These are phyloP conservation scores for Fusarium stilboides DNA, from an alignment of 2,329 filamentous ascomycete species.

Conservation along the genomic window DNA sequence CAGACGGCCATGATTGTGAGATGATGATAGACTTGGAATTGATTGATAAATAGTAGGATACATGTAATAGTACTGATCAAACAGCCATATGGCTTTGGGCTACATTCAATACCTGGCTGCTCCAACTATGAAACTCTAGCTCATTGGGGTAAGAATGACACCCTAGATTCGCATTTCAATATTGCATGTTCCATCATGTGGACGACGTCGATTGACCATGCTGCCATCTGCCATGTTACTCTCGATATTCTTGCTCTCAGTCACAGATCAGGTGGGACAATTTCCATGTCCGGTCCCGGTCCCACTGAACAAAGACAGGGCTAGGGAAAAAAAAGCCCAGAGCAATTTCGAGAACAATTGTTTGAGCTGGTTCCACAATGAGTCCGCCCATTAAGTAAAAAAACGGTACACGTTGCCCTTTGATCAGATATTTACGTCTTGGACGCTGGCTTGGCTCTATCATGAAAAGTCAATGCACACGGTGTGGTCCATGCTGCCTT, in stretches of 20 bases:
- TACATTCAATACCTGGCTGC: neutral
- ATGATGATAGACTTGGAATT: conserved; percentile 7
- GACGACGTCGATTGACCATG: conserved; percentile 9
- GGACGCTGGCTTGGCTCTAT: conserved; percentile 26
- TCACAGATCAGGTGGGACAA: conserved; percentile 21
- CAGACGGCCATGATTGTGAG: no score
- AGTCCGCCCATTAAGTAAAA: conserved; percentile 26
- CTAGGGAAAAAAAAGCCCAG: conserved; percentile 12
- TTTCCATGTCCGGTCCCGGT: conserved; percentile 34
- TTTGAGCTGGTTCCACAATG: conserved; percentile 29
- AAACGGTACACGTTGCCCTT: conserved; percentile 28
- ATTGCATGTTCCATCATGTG: conserved; percentile 24
- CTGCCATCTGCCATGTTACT: conserved; percentile 3
- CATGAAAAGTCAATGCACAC: conserved; percentile 24
- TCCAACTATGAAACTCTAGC: conserved; percentile 9
- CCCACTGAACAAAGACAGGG: conserved; percentile 42
- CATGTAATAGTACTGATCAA: conserved; percentile 14
- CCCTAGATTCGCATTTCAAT: conserved; percentile 11
- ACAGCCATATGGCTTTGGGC: conserved; percentile 5
- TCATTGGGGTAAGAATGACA: conserved; percentile 18
- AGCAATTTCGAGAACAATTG: conserved; percentile 19
- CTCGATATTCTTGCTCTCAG: conserved; percentile 22
- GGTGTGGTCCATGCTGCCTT: conserved; percentile 15
- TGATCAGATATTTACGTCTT: conserved; percentile 34
- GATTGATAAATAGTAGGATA: neutral